Evolutionary conservation across 1,139 yeast genomes (phyloP).

Genomic region (Saccharomycopsis hybrid): DNA sequence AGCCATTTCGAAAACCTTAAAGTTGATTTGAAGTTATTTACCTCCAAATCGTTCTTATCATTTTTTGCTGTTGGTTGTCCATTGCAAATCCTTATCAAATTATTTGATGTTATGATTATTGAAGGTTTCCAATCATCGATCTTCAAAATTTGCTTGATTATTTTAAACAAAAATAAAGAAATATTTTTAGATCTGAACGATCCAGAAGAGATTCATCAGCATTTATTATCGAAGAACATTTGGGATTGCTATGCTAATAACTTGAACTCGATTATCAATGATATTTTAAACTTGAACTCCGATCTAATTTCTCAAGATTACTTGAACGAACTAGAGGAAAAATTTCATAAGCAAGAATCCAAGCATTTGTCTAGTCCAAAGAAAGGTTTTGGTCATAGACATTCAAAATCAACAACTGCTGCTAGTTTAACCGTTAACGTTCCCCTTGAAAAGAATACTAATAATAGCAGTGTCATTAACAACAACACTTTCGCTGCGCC

Average conservation of each 20-base stretch:
- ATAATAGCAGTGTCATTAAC: not conserved
- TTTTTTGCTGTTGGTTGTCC: conserved; percentile 59
- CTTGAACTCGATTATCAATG: conserved; percentile 44
- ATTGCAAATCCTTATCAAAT: conserved; percentile 42
- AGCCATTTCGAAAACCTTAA: conserved; percentile 38
- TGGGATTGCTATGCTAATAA: conserved; percentile 40
- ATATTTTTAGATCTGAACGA: conserved; percentile 47
- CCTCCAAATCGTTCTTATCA: conserved; percentile 64
- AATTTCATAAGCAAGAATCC: conserved; percentile 8
- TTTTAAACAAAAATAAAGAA: conserved; percentile 45
- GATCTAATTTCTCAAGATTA: conserved; percentile 11
- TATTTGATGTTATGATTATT: conserved; percentile 48
- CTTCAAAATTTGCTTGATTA: conserved; percentile 53
- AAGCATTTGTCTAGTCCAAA: conserved; percentile 6
- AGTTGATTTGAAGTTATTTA: conserved; percentile 41
- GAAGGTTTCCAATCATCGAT: conserved; percentile 64
- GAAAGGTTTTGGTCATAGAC: conserved; percentile 6
- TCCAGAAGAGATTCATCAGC: conserved; percentile 58
- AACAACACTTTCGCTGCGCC: not conserved
- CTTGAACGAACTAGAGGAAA: conserved; percentile 11
- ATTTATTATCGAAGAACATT: conserved; percentile 48
- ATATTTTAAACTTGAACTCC: conserved; percentile 27
- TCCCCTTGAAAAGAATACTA: not conserved
- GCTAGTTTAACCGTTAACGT: conserved; percentile 9
- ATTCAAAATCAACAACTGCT: conserved; percentile 5